These are phyloP conservation scores for Petunia axillaris DNA, from an alignment of 257 asterid species.

Conservation along the genomic window DNA sequence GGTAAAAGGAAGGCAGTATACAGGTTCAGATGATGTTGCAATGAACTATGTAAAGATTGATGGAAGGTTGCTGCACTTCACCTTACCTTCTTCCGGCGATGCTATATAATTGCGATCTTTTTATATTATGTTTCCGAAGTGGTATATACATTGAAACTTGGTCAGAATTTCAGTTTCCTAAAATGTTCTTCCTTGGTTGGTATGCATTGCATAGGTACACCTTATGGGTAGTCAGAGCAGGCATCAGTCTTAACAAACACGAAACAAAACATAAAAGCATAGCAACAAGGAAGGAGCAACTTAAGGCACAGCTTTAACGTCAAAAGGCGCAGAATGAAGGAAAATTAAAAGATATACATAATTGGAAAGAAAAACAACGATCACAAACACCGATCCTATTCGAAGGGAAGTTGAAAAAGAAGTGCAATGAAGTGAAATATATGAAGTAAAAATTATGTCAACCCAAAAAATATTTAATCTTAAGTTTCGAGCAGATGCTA, in stretches of 20 bases:
- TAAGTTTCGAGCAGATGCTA: slow-evolving; percentile 12
- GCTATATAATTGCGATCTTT: slow-evolving; percentile 18
- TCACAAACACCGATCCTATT: not conserved
- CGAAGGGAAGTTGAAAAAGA: not conserved
- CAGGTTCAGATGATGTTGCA: slow-evolving; percentile 94
- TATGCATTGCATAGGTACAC: not conserved
- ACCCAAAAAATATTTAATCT: not conserved
- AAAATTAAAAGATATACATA: not conserved
- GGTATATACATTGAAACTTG: slow-evolving; percentile 9
- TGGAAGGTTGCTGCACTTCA: slow-evolving; percentile 60
- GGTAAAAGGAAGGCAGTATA: slow-evolving; percentile 84
- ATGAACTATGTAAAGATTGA: slow-evolving; percentile 77
- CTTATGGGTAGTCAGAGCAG: slow-evolving; percentile 17
- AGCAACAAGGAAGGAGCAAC: slow-evolving; percentile 15
- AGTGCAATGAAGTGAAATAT: slow-evolving; percentile 14
- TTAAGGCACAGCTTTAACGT: not conserved
- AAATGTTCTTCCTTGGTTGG: slow-evolving; percentile 4
- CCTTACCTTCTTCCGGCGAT: slow-evolving; percentile 23
- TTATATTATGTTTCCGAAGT: not conserved
- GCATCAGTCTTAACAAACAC: not conserved
- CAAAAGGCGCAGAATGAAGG: not conserved
- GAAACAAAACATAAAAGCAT: not conserved
- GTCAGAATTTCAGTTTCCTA: slow-evolving; percentile 14
- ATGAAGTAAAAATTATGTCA: slow-evolving; percentile 5
- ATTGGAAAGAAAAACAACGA: not conserved